Conservation (phyloP, 768 basidiomycete species). For the Lepiota brunneoincarnata region DNA sequence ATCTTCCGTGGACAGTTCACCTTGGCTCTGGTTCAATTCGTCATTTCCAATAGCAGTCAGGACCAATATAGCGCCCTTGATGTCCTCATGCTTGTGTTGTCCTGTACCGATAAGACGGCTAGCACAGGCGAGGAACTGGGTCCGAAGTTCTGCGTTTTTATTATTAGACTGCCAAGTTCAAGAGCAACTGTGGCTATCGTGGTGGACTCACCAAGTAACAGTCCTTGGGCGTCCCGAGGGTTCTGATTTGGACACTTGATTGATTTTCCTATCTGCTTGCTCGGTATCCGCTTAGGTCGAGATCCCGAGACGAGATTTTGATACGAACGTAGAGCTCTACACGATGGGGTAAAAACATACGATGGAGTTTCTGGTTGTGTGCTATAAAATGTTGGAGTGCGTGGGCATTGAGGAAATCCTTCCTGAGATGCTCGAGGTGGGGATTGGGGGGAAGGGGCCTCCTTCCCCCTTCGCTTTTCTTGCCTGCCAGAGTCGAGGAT, state of each 20-base stretch:
- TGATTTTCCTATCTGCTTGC: neutral
- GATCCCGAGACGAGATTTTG: neutral
- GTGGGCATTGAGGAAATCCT: conserved; percentile 4
- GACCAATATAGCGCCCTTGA: neutral
- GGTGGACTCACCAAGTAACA: neutral
- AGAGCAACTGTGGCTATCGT: neutral
- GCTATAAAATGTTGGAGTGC: neutral
- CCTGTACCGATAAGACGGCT: neutral
- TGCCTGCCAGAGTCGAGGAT: neutral
- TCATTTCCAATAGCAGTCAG: neutral
- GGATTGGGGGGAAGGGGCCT: neutral
- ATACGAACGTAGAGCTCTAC: conserved; percentile 5
- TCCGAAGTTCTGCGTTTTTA: neutral
- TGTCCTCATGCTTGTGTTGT: neutral
- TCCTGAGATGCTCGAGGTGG: neutral
- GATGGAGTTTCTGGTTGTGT: neutral
- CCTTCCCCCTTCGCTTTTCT: too few relatives aligned
- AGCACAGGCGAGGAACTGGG: neutral
- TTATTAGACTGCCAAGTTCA: neutral
- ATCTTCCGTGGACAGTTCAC: too few relatives aligned
- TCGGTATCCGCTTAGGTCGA: neutral
- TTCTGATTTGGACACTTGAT: neutral
- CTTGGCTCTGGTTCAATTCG: too few relatives aligned
- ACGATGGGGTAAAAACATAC: conserved; percentile 1
- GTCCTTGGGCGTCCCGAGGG: neutral